Evolutionary conservation across 192 early-diverging fungal genomes (phyloP), one percentile per base, ranked within the genome.

Genomic region (Geranomyces michiganensis): DNA sequence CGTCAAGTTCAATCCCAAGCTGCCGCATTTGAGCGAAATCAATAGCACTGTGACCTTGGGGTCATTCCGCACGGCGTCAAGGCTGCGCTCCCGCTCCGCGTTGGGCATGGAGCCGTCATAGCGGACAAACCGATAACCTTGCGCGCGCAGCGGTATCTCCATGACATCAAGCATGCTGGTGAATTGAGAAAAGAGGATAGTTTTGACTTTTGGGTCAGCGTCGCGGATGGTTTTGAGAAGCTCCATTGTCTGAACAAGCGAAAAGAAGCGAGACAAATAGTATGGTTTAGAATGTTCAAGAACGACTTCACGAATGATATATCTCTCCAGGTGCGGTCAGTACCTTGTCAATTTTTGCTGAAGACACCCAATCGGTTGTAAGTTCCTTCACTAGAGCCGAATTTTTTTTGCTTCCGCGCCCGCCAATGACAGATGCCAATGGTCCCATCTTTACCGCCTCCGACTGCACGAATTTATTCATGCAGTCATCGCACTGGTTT

Each of bases 1-100:
- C 30, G 73, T 77, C 10, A 92, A 66, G 65, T 95, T 95, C 22
- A 93, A 76, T 12, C 91, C 93, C 56, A 91, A 71, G 0, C 84
- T 85, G 8, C 90, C 79, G 47, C 89, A 90, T 62, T 88, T 89
- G 27, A 88, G 78, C 59, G 89, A 89, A 32, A 91, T 79, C 9
- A 94, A 74, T 66, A 94, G 73, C 0, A 92, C 49, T 41, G 59
- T 76, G 24, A 66, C 45, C 2, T 77, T 53, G 6, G 62, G 53
- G 17, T 76, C 55, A 8, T 14, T 21, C 26, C 70, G 60, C 49
- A 79, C 49, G 13, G 22, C 21, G 21, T 72, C 62, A 2, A 79
- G n/a, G 12, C 59, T 68, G 17, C 61, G 46, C 32, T 75, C 65
- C 2, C 74, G 69, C 31, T 72, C 48, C 43, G 26, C 5, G 55